Conservation (phyloP, 2,329 filamentous ascomycete species). For the Fusarium metavorans region DNA sequence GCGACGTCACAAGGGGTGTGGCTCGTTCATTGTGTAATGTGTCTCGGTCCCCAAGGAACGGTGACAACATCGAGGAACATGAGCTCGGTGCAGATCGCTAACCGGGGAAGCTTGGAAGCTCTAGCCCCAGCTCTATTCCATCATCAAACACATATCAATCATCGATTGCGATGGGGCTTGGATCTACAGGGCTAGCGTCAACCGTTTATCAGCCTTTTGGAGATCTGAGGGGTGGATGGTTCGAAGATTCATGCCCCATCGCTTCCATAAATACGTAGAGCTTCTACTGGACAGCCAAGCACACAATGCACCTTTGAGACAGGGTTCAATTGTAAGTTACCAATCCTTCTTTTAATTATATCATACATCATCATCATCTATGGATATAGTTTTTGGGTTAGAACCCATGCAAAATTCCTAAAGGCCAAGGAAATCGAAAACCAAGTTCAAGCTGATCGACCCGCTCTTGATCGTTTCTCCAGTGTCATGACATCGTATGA, state of each 20-base stretch:
- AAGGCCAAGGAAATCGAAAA: background rate
- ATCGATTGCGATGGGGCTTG: conserved; percentile 10
- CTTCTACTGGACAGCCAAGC: background rate
- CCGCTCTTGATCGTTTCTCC: conserved; percentile 15
- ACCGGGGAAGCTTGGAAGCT: conserved; percentile 4
- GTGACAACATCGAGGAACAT: conserved; percentile 1
- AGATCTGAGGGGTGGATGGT: background rate
- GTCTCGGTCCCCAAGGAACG: conserved; percentile 3
- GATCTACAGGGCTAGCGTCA: conserved; percentile 17
- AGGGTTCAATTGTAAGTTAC: background rate
- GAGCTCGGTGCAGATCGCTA: conserved; percentile 22
- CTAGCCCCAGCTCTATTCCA: conserved; percentile 28
- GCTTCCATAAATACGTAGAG: background rate
- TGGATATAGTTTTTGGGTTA: conserved; percentile 10
- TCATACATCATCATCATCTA: conserved; percentile 42
- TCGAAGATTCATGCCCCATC: background rate
- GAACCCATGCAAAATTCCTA: conserved; percentile 3
- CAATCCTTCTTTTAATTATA: conserved; percentile 27
- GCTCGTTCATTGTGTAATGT: background rate
- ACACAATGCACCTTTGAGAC: background rate
- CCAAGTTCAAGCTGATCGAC: conserved; percentile 1
- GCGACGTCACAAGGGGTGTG: conserved; percentile 26
- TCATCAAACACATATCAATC: conserved; percentile 27
- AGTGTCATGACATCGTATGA: conserved; percentile 31
- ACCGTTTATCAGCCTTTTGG: conserved; percentile 20